Base-by-base conservation (phyloP, 164 flowering plant species). In the Kingdonia uniflora region DNA sequence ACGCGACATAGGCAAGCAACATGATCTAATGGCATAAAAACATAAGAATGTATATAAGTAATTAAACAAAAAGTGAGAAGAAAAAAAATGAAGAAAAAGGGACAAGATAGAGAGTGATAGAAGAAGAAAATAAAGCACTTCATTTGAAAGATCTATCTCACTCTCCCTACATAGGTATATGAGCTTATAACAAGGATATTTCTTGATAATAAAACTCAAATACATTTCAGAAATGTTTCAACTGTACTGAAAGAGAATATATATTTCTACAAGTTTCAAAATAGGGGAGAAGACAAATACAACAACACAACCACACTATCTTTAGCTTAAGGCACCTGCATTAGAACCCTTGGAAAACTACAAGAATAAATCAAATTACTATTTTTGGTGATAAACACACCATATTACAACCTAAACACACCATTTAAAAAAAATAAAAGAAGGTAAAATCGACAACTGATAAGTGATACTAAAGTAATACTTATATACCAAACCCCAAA, bases 321-420 rank as follows among this genome's bases (percentile, higher is more conserved):
- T n/a, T n/a, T n/a, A 49, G 55, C 24, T 51, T 35, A 29, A 23
- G 19, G 23, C 38, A 49, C 52, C 58, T 66, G 66, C 60, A 53
- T 6, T 19, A 19, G 51, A 55, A 54, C 50, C 39, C 29, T 49
- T 52, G 42, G 29, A 39, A 51, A 49, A 58, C 71, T 58, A 59
- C 45, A 58, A 58, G 53, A 67, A 54, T 62, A 61, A 61, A n/a
- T n/a, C 61, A 54, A 51, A 15, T 52, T 66, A 38, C 60, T 58
- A 48, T 50, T 62, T 66, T 17, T 54, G 53, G 58, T 55, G 20
- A 54, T 57, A 52, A 43, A 19, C 53, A 67, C 70, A 66, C 35
- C 35, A 29, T 8, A 29, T 29, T 29, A 29, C 35, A n/a, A n/a
- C n/a, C n/a, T n/a, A n/a, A n/a, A n/a, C n/a, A 29, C 35, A 29